These are phyloP conservation scores for Flaveria bidentis DNA, from an alignment of 129 eudicot species.

Conservation along the genomic window DNA sequence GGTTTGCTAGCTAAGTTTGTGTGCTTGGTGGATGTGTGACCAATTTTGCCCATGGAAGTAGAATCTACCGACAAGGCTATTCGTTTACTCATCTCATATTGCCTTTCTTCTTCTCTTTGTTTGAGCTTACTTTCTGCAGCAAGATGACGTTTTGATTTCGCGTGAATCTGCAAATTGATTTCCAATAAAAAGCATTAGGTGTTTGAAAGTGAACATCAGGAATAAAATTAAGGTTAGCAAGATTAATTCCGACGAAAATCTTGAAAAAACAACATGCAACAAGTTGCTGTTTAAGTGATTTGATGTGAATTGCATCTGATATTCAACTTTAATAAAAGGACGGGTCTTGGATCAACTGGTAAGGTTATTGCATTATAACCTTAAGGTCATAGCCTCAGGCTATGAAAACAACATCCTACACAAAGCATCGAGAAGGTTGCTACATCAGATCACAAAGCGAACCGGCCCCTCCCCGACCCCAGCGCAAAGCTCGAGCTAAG, in stretches of 20 bases:
- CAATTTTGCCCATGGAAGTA: neutral
- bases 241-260: neutral
- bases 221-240: too few relatives aligned
- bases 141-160: slow-evolving; percentile 57
- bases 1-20: slow-evolving; percentile 45
- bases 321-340: neutral
- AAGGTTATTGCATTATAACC: too few relatives aligned
- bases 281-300: neutral
- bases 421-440: too few relatives aligned
- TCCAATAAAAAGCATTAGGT: neutral
- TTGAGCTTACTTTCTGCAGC: slow-evolving; percentile 54
- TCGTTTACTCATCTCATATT: slow-evolving; percentile 55
- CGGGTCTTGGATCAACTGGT: too few relatives aligned
- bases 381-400: too few relatives aligned
- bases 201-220: neutral
- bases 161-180: slow-evolving; percentile 52
- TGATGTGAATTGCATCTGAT: neutral
- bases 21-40: slow-evolving; percentile 20
- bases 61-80: slow-evolving; percentile 49
- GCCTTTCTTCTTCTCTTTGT: slow-evolving; percentile 53
- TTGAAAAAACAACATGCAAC: neutral
- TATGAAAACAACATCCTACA: too few relatives aligned
- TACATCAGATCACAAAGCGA: too few relatives aligned
- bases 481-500: too few relatives aligned
- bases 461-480: too few relatives aligned